Conservation (phyloP, 768 basidiomycete genomes). For the Hebeloma cylindrosporum region DNA sequence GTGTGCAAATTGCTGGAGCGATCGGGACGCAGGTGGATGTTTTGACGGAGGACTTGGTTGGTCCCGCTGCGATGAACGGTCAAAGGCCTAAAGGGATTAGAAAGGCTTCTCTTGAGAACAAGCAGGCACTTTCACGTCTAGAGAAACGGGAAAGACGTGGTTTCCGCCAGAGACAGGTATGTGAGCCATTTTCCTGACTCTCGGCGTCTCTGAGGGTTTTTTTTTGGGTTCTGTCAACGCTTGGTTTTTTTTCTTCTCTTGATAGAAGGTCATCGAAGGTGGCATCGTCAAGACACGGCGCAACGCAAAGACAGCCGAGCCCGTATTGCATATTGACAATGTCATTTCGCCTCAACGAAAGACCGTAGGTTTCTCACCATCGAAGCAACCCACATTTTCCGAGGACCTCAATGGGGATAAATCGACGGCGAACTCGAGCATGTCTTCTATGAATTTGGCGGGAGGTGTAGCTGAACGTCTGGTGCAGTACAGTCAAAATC, state of each 20-base stretch:
- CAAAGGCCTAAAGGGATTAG: constrained; percentile 15
- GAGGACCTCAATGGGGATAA: constrained; percentile 17
- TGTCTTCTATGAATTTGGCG: constrained; percentile 23
- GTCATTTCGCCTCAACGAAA: constrained; percentile 2
- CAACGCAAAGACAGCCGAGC: constrained; percentile 6
- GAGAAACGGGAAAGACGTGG: constrained; percentile 15
- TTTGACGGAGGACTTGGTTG: constrained; percentile 21
- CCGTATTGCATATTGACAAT: neutral
- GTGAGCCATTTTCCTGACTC: constrained; percentile 8
- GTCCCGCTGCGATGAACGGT: constrained; percentile 7
- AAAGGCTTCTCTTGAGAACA: constrained; percentile 19
- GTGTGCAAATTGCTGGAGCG: constrained; percentile 18
- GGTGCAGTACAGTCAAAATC: constrained; percentile 48
- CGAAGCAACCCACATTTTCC: constrained; percentile 9
- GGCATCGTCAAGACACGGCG: constrained; percentile 27
- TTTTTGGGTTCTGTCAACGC: constrained; percentile 24
- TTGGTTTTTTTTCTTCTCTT: constrained; percentile 10
- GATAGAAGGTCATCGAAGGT: constrained; percentile 27
- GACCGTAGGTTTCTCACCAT: constrained; percentile 12
- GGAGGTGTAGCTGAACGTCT: constrained; percentile 47
- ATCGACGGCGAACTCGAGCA: constrained; percentile 24
- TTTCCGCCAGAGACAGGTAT: constrained; percentile 17
- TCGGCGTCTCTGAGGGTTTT: constrained; percentile 12
- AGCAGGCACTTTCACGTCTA: constrained; percentile 3
- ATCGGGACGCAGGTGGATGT: constrained; percentile 29